A percentile compares a stretch with the other conserved stretches of the same genome.
phyloP scores from a whole-genome alignment of 2,329 filamentous ascomycete species.

The Trichophyton schoenleinii region DNA sequence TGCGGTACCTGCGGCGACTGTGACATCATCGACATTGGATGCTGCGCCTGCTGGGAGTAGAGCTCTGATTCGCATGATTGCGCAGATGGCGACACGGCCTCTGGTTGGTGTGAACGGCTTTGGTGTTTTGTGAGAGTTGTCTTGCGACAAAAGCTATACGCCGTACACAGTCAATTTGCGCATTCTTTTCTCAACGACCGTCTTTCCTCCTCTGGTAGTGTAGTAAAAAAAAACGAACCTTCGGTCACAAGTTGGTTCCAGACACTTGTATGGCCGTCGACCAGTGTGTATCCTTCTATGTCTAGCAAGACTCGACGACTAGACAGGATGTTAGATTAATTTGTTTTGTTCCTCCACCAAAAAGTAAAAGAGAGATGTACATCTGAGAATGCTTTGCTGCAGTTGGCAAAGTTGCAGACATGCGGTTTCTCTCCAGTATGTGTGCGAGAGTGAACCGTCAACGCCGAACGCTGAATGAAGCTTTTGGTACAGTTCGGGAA shows the following conservation, averaged over 20 bases:
- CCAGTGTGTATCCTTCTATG: conserved; percentile 17
- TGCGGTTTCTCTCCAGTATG: conserved; percentile 36
- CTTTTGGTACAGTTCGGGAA: conserved; percentile 36
- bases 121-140: conserved; percentile 17
- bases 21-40: conserved; percentile 4
- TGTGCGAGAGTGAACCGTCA: conserved; percentile 35
- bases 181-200: neutral
- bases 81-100: conserved; percentile 6
- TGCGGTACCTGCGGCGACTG: neutral
- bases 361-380: conserved; percentile 16
- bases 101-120: conserved; percentile 14
- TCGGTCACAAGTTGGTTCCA: conserved; percentile 14
- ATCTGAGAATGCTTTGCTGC: conserved; percentile 34
- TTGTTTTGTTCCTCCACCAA: neutral
- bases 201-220: too few species aligned
- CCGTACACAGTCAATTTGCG: neutral
- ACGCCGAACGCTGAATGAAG: conserved; percentile 37
- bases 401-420: conserved; percentile 32
- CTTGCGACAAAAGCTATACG: conserved; percentile 16
- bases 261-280: conserved; percentile 15
- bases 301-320: conserved; percentile 17
- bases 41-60: conserved; percentile 9
- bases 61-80: conserved; percentile 9
- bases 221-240: conserved; percentile 9
- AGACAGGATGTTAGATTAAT: neutral